Evolutionary conservation across 129 eudicot genomes (phyloP), one percentile per base, ranked within the genome.

Genomic region (Flaveria bidentis): DNA sequence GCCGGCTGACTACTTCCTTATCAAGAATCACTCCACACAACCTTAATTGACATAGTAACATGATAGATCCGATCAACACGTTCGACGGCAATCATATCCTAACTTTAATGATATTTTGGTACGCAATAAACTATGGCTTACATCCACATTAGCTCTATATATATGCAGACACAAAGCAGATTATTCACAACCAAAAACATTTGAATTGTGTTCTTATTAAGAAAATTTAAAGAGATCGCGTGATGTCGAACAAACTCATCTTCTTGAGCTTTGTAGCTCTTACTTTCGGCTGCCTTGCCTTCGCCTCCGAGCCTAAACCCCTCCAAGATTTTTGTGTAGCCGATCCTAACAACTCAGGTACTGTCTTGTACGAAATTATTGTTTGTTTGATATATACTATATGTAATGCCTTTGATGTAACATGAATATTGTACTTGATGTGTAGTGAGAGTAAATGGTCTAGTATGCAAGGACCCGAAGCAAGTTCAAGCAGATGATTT

Each of bases 251-350:
- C 69, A 79, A 79, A 62, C 73, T 79, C 74, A 25, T 80, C 42
- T 4, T 75, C 1, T 69, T 67, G 72, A 60, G 81, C 65, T 4
- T 68, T 55, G 5, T 74, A 41, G 80, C 80, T 55, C 80, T 80
- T n/a, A 46, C 84, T 56, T 67, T 80, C n/a, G 74, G 64, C 28
- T 71, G 55, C 30, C 47, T 76, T 33, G 76, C 73, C 12, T 65
- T 62, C 12, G 87, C 87, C 23, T 56, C 50, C 52, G 84, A 84
- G 60, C 84, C 84, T 53, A 18, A 60, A n/a, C 75, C 87, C 11
- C 83, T 84, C 45, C 87, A 84, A 75, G 87, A 84, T 71, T 84
- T 84, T 52, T 84, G 87, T 25, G 87, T 84, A 6, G 87, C 87
- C 4, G 79, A 79, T 80, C 20, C 78, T 10, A 26, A 61, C 67